Percentiles rank a stretch among this genome's conserved stretches.
phyloP scores from a whole-genome alignment of 768 basidiomycete species.

The Termitomyces sp. region DNA sequence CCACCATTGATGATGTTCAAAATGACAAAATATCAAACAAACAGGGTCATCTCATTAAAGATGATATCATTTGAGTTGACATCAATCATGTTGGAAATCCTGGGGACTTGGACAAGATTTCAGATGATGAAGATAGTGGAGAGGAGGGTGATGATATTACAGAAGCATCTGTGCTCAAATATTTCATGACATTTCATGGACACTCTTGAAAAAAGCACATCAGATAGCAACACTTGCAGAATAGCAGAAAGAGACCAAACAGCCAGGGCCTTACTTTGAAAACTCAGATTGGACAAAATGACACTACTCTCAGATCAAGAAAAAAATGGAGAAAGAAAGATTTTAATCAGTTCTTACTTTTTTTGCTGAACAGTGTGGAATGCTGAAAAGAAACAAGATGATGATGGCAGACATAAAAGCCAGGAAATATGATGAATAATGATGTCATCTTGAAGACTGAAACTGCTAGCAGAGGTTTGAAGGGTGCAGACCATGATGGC shows the following conservation, averaged over 20 bases:
- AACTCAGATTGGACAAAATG: background rate
- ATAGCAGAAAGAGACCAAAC: background rate
- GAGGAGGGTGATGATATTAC: background rate
- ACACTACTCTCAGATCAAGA: background rate
- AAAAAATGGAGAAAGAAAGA: background rate
- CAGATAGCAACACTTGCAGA: background rate
- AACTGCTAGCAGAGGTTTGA: too few species aligned
- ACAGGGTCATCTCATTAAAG: background rate
- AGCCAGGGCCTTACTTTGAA: background rate
- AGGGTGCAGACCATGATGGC: too few species aligned
- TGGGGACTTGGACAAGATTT: background rate
- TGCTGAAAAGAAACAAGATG: too few species aligned
- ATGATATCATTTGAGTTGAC: too few species aligned
- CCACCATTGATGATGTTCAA: background rate
- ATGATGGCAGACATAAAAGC: too few species aligned
- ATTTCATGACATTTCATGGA: background rate
- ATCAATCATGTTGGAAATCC: background rate
- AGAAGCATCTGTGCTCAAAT: background rate
- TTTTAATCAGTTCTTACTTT: background rate
- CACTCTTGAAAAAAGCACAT: background rate
- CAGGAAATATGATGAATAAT: too few species aligned
- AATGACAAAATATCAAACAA: background rate
- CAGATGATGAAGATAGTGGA: too few species aligned
- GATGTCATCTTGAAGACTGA: too few species aligned
- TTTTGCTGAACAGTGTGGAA: background rate